Evolutionary conservation across 306 rosid genomes (phyloP).

Genomic region (Vicia villosa): DNA sequence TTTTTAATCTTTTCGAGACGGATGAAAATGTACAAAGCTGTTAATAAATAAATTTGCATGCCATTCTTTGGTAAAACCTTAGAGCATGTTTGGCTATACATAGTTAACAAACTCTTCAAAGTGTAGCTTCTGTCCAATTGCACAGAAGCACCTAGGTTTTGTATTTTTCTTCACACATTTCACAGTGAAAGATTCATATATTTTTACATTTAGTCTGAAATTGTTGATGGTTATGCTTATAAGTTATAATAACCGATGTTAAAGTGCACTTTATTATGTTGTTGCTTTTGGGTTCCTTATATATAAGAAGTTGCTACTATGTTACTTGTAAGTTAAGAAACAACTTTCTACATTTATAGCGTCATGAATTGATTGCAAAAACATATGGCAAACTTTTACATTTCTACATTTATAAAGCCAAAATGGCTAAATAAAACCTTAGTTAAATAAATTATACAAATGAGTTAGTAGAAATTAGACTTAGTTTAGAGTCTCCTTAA

Average conservation of each 20-base stretch:
- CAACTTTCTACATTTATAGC: too few relatives aligned
- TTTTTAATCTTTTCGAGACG: background rate
- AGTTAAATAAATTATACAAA: too few relatives aligned
- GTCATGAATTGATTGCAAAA: too few relatives aligned
- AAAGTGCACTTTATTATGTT: background rate
- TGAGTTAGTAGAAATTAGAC: too few relatives aligned
- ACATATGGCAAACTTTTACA: too few relatives aligned
- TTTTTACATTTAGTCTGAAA: background rate
- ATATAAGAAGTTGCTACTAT: background rate
- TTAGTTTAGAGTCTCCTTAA: too few relatives aligned
- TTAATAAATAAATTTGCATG: background rate
- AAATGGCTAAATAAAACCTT: too few relatives aligned
- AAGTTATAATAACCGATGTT: too few relatives aligned
- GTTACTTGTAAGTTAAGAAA: too few relatives aligned
- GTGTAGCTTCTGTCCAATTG: background rate
- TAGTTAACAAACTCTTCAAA: background rate
- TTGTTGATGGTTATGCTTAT: background rate
- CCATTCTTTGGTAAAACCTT: background rate
- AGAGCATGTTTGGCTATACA: background rate
- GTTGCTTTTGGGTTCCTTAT: background rate
- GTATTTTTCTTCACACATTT: background rate
- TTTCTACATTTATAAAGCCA: too few relatives aligned
- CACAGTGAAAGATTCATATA: background rate
- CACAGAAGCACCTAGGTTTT: background rate
- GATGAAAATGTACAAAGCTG: slow-evolving; percentile 41